phyloP scores from a whole-genome alignment of 495 filamentous ascomycete genomes.

The Annulohypoxylon stygium region DNA sequence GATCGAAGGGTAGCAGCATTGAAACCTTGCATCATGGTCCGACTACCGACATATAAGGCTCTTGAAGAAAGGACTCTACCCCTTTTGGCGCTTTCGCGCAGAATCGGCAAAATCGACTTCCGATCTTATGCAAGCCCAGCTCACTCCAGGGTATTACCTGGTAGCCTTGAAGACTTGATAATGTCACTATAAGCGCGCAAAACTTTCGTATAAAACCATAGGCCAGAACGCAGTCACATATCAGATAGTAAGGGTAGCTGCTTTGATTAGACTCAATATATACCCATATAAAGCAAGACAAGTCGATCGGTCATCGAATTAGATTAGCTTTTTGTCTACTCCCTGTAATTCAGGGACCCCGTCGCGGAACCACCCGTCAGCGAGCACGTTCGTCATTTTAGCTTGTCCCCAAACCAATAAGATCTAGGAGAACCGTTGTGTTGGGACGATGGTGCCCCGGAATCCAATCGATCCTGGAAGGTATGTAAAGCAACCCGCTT shows the following conservation, averaged over 20 bases:
- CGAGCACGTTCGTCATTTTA: slow-evolving; percentile 10
- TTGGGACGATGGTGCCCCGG: background rate
- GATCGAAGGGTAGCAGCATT: slow-evolving; percentile 37
- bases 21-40: slow-evolving; percentile 27
- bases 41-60: slow-evolving; percentile 36
- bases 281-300: background rate
- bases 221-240: background rate
- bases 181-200: background rate
- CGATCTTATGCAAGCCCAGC: background rate
- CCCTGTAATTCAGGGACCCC: background rate
- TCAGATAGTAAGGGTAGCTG: background rate
- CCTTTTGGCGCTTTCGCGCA: background rate
- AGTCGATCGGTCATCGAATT: background rate
- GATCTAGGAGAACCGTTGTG: background rate
- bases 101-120: slow-evolving; percentile 12
- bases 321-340: background rate
- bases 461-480: background rate
- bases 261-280: slow-evolving; percentile 2
- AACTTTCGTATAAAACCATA: background rate
- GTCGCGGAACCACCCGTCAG: background rate
- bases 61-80: background rate
- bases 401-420: background rate
- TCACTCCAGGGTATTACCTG: background rate
- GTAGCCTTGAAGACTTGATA: background rate
- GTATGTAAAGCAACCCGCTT: background rate